phyloP scores from a whole-genome alignment of 495 filamentous ascomycete genomes.

The Daldinia childiae region DNA sequence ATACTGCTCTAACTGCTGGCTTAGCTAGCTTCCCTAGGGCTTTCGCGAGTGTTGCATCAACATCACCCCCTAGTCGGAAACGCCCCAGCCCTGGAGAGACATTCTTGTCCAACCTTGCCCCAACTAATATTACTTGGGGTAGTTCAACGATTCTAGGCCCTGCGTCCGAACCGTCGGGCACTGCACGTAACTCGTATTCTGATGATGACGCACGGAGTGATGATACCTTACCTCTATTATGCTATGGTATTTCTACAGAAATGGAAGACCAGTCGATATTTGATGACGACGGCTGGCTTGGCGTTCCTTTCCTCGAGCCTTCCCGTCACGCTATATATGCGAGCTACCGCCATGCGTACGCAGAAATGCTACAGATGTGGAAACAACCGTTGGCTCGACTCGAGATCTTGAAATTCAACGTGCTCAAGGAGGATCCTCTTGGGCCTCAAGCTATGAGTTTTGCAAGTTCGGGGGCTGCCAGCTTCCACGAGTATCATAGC shows the following conservation, averaged over 20 bases:
- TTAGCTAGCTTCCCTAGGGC: conserved; percentile 77
- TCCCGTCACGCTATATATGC: conserved; percentile 67
- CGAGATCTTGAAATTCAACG: conserved; percentile 86
- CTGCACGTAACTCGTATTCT: conserved; percentile 57
- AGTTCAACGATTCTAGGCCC: conserved; percentile 65
- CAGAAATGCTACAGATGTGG: conserved; percentile 84
- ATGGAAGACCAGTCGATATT: conserved; percentile 82
- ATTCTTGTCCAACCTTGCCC: conserved; percentile 66
- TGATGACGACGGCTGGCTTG: conserved; percentile 76
- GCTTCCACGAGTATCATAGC: conserved; percentile 49
- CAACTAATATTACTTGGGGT: conserved; percentile 73
- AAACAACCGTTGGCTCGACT: conserved; percentile 75
- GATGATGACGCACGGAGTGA: conserved; percentile 57
- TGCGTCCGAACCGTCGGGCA: conserved; percentile 52
- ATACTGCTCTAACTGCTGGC: conserved; percentile 68
- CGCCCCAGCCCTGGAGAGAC: conserved; percentile 73
- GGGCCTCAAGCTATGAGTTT: conserved; percentile 38
- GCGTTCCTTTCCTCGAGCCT: conserved; percentile 74
- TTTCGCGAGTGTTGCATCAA: conserved; percentile 73
- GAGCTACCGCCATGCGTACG: conserved; percentile 81
- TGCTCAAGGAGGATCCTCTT: conserved; percentile 57
- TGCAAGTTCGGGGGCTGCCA: conserved; percentile 39
- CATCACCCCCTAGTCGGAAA: conserved; percentile 77
- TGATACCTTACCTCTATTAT: conserved; percentile 52
- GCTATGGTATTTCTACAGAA: conserved; percentile 65